Evolutionary conservation across 192 early-diverging fungal species (phyloP).

Genomic region (Coemansia sp.): DNA sequence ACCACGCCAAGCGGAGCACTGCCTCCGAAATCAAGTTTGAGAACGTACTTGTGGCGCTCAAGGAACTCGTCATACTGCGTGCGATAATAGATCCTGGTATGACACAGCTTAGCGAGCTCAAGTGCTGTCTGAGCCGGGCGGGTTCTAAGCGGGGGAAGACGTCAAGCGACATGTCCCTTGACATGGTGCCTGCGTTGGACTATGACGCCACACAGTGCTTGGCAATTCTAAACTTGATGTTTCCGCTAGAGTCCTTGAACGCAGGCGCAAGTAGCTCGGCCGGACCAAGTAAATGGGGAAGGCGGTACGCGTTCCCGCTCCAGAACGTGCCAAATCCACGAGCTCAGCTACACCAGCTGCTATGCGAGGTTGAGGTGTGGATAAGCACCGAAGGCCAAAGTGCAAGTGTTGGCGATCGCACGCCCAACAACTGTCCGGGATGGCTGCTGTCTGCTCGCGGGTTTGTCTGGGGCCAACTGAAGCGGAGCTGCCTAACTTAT

Average conservation of each 20-base stretch:
- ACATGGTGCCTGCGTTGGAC: not conserved
- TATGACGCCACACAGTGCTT: conserved; percentile 30
- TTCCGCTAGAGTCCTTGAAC: conserved; percentile 30
- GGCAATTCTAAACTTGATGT: conserved; percentile 50
- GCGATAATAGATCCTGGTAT: conserved; percentile 11
- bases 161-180: not conserved
- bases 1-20: conserved; percentile 48
- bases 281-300: conserved; percentile 6
- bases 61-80: conserved; percentile 46
- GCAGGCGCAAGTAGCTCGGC: conserved; percentile 3
- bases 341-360: conserved; percentile 38
- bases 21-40: conserved; percentile 49
- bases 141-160: not conserved
- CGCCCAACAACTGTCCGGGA: conserved; percentile 27
- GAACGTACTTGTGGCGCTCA: conserved; percentile 48
- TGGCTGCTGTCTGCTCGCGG: conserved; percentile 38
- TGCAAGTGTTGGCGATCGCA: not conserved
- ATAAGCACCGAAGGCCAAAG: conserved; percentile 19
- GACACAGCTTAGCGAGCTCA: conserved; percentile 27
- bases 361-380: conserved; percentile 52
- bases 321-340: conserved; percentile 46
- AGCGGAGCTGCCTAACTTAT: conserved; percentile 40
- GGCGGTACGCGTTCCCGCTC: conserved; percentile 41
- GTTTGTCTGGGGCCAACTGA: conserved; percentile 45
- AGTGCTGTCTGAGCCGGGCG: not conserved